These are phyloP conservation scores for Metschnikowia lunata DNA, from an alignment of 805 yeast species.

Conservation along the genomic window DNA sequence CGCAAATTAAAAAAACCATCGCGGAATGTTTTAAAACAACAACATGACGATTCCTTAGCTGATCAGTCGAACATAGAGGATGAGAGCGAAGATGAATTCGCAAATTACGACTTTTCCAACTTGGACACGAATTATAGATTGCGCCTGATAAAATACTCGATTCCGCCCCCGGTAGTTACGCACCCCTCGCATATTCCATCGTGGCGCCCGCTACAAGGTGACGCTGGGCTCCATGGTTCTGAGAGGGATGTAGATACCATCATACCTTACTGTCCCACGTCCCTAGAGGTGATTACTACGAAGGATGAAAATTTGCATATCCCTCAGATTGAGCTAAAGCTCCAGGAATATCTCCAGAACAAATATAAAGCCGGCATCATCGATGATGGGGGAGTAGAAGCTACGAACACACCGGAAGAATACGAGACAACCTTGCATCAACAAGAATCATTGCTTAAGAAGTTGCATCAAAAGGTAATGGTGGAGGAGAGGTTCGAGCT, in stretches of 20 bases:
- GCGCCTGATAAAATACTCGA: conserved; percentile 27
- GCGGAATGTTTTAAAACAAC: not conserved
- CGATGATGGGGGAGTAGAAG: conserved; percentile 35
- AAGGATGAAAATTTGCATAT: conserved; percentile 25
- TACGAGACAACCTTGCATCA: conserved; percentile 51
- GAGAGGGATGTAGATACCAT: conserved; percentile 17
- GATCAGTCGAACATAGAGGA: not conserved
- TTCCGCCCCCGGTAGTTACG: conserved; percentile 35
- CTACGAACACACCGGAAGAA: conserved; percentile 45
- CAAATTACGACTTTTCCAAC: conserved; percentile 4
- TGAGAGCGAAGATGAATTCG: conserved; percentile 1
- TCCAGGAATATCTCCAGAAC: conserved; percentile 24
- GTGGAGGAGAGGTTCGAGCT: conserved; percentile 36
- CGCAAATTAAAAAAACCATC: not conserved
- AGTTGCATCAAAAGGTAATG: conserved; percentile 40
- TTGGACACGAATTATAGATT: conserved; percentile 22
- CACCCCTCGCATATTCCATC: conserved; percentile 44
- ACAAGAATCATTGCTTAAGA: conserved; percentile 46
- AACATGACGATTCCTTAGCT: not conserved
- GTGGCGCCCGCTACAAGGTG: conserved; percentile 32
- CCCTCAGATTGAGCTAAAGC: conserved; percentile 26
- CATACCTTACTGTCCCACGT: conserved; percentile 18
- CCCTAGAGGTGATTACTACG: conserved; percentile 12
- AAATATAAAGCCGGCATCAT: conserved; percentile 34
- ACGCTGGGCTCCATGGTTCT: conserved; percentile 15